Evolutionary conservation across 78 protist genomes (phyloP).

Genomic region (Dictyostelium capitatum): DNA sequence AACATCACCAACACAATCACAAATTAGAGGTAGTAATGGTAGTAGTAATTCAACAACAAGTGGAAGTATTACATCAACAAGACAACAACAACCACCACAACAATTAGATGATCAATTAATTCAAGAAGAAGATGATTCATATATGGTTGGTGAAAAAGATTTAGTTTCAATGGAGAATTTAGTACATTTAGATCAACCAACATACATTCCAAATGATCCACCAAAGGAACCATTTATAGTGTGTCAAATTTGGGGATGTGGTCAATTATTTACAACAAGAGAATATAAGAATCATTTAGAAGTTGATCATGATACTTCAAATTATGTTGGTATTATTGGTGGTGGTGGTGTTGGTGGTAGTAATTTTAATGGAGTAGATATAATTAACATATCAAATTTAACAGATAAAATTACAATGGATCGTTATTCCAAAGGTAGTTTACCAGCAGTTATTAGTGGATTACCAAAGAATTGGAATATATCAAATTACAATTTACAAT

Average conservation of each 20-base stretch:
- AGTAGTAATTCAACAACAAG: not conserved
- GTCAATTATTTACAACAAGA: not conserved
- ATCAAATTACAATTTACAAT: slow-evolving; percentile 3
- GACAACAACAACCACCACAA: not conserved
- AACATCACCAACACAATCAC: not conserved
- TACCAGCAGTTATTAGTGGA: slow-evolving; percentile 29
- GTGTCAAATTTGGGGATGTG: slow-evolving; percentile 22
- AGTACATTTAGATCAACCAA: slow-evolving; percentile 13
- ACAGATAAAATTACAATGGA: slow-evolving; percentile 21
- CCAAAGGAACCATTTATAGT: not conserved
- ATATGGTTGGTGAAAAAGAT: not conserved
- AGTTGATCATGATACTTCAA: not conserved
- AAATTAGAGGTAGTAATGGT: too few species aligned
- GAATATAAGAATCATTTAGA: not conserved
- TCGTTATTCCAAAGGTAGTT: slow-evolving; percentile 16
- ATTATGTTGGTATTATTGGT: not conserved
- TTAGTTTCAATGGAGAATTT: not conserved
- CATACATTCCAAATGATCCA: not conserved
- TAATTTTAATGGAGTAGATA: slow-evolving; percentile 31
- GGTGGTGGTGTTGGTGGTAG: not conserved
- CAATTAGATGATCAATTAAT: not conserved
- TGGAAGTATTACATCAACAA: not conserved
- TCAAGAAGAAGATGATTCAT: not conserved
- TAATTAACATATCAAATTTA: not conserved
- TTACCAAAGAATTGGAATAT: slow-evolving; percentile 51